Base-by-base conservation (phyloP, 176 grass and related monocot genomes). In the Triticum timopheevii region DNA sequence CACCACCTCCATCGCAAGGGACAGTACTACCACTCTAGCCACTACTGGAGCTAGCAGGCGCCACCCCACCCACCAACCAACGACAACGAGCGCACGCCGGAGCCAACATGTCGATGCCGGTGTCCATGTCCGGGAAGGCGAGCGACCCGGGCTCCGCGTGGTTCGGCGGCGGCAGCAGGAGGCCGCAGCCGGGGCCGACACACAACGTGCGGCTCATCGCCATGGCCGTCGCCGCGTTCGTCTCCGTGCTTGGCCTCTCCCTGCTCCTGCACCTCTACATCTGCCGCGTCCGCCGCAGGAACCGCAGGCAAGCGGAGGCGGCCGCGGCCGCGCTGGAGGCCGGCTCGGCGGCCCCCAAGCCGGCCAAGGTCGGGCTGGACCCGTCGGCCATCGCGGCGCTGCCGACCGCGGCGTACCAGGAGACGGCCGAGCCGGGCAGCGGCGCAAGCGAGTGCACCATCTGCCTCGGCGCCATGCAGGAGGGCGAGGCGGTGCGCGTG, bases 61-160 rank as follows among this genome's bases (percentile, higher is more conserved):
- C 62, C 79, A 47, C 7, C 84, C 42, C 80, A 68, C 24, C 24
- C 79, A 38, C 49, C 35, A 72, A 17, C 5, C 13, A 44, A 65
- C n/a, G 50, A 65, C 67, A 19, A 67, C n/a, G 76, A 80, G 9
- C 13, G 25, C 6, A 2, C 28, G 22, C 12, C 44, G 16, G 24
- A 31, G 13, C 16, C 0, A 71, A 4, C 73, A 76, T 76, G 73
- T 52, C 73, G 73, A 76, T 16, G 24, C 3, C 73, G 25, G 42
- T 69, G 67, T 70, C 68, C 81, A 69, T 91, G 89, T 63, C 59
- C 15, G 17, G 39, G 70, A 91, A 76, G 66, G 69, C 72, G 69
- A 91, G 50, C 81, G 90, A 92, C 72, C 90, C 90, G 11, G 90
- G 90, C 4, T 92, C 90, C 30, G 90, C 82, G 23, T 92, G 90